phyloP scores from a whole-genome alignment of 148 eudicot genomes.

The Spergularia marina region DNA sequence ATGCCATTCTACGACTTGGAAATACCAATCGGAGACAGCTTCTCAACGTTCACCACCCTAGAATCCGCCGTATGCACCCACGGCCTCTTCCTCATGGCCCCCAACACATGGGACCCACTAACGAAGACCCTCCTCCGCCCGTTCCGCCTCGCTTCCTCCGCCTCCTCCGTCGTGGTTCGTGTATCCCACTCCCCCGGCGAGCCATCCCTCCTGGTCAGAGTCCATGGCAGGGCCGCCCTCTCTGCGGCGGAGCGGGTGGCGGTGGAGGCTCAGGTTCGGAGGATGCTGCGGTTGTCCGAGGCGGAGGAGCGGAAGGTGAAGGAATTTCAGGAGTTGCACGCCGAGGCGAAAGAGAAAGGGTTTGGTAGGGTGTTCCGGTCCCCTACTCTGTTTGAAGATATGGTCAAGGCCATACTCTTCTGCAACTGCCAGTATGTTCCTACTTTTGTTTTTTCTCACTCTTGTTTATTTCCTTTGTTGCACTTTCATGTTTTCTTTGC shows the following conservation, averaged over 20 bases:
- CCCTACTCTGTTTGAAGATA: constrained; percentile 80
- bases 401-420: constrained; percentile 74
- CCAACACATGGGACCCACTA: constrained; percentile 58
- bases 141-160: constrained; percentile 40
- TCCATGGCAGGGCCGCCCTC: constrained; percentile 35
- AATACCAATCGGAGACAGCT: background rate
- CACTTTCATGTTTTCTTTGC: background rate
- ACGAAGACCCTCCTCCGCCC: constrained; percentile 56
- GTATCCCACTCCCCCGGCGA: constrained; percentile 41
- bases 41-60: constrained; percentile 32
- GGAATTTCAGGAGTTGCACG: constrained; percentile 53
- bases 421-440: constrained; percentile 55
- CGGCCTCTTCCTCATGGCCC: constrained; percentile 65
- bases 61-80: constrained; percentile 60
- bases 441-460: background rate
- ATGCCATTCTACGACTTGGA: constrained; percentile 13
- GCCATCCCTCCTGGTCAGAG: constrained; percentile 34
- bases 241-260: constrained; percentile 24
- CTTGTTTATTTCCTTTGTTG: too few species aligned
- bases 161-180: constrained; percentile 28
- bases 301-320: constrained; percentile 45
- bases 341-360: constrained; percentile 44
- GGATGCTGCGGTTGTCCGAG: constrained; percentile 72
- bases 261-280: constrained; percentile 47
- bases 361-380: constrained; percentile 77